Evolutionary conservation across 345 rosid genomes (phyloP), one percentile per base, ranked within the genome.

Genomic region (Dovyalis caffra): DNA sequence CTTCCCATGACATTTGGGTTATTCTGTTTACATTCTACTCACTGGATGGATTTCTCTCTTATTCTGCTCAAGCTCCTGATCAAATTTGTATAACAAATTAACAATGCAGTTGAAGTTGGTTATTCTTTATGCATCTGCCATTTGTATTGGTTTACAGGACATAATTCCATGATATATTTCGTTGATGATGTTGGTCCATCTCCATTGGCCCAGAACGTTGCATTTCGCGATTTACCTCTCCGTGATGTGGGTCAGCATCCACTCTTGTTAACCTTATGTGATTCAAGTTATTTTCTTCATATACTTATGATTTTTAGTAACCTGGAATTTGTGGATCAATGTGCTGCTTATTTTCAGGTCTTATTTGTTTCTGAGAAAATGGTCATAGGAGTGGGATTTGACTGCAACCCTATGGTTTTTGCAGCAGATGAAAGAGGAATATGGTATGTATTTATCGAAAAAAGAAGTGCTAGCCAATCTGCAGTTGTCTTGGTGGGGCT

Each of bases 171-270:
- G 92, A 88, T 95, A 62, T 93, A 95, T 89, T 95, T 95, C 73
- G 98, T 93, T 74, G 99, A 95, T 85, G 99, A 93, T 76, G 92
- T 95, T 68, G 96, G 99, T 72, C 97, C 99, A 66, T 89, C 97
- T 66, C 99, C 99, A 76, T 84, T 91, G 82, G 99, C 97, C 56
- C 99, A 95, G 73, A 95, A 82, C 77, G 91, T 95, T 64, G 90
- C 96, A 63, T 86, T 90, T 78, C 88, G 91, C 40, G 89, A 93
- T 89, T 89, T 95, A 92, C 99, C 99, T 77, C 99, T 95, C 77
- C 95, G 97, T 90, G 99, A 95, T 93, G 98, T 95, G 99, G 99
- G 99, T 95, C 96, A 91, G 97, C 98, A 81, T 93, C 90, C 94
- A 85, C 90, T 83, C 85, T 86, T 80, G 80, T 86, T 82, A 75